Base-by-base conservation (phyloP, 2,329 filamentous ascomycete genomes). In the Fusarium proliferatum region DNA sequence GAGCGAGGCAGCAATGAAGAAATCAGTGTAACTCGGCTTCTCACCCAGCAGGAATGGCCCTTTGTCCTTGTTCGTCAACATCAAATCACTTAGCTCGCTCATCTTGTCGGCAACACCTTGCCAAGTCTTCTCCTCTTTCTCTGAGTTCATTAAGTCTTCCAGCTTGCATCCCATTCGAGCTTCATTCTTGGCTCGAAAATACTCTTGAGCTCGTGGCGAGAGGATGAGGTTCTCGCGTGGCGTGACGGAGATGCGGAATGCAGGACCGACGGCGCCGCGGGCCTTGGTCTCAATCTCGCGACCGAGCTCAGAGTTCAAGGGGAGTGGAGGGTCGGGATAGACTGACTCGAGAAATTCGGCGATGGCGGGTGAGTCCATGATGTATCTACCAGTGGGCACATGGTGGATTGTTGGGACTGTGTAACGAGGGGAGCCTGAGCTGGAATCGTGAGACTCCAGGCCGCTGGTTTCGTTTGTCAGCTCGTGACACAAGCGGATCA, bases 1-100 rank as follows among this genome's bases (percentile, higher is more conserved):
- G 11, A 70, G 67, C 3, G 67, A 66, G 12, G 30, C 67, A 8
- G 67, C 60, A 2, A 70, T 61, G 6, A 70, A 61, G 7, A 70
- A 70, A 30, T 70, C 67, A 5, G 61, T 61, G 12, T 70, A 66
- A 2, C 43, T 70, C 11, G 67, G 67, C 34, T 15, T 33, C 12
- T 45, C 55, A 3, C 67, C 67, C 11, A 70, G 0, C 2, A 70
- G 12, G 8, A 70, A 70, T 0, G 30, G 49, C 2, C 67, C 67
- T 9, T 69, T 33, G 2, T 42, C 34, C 6, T 34, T 56, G 34
- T 70, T 66, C 1, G 16, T 56, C 39, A 46, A 23, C 49, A 70
- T 70, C 26, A 66, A 41, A 3, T 43, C 39, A 19, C 49, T 48
- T 1, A 70, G 17, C 33, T 52, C 67, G 0, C 19, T 19, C 49